These are phyloP conservation scores for Saprolegnia parasitica DNA, from an alignment of 352 stramenopile species.

Conservation along the genomic window DNA sequence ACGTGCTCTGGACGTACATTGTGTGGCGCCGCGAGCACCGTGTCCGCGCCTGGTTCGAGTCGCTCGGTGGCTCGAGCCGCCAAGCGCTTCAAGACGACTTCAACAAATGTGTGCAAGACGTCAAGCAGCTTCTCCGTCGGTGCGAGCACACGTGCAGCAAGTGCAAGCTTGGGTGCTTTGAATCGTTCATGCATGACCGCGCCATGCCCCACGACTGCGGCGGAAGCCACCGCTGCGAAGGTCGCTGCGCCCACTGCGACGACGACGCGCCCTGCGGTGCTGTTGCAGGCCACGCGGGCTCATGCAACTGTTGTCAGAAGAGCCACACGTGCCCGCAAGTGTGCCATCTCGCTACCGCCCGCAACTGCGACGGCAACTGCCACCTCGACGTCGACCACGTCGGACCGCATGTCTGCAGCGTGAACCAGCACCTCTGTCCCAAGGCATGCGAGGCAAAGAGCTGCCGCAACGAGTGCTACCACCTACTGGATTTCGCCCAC, in stretches of 20 bases:
- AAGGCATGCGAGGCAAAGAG: slow-evolving; percentile 41
- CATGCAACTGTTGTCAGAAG: slow-evolving; percentile 56
- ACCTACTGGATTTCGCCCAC: slow-evolving; percentile 49
- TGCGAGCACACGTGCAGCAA: slow-evolving; percentile 52
- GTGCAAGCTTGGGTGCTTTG: slow-evolving; percentile 62
- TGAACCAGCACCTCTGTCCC: slow-evolving; percentile 51
- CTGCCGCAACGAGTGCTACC: slow-evolving; percentile 44
- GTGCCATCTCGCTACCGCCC: slow-evolving; percentile 41
- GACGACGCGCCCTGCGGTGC: slow-evolving; percentile 38
- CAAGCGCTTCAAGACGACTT: slow-evolving; percentile 33
- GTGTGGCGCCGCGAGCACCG: slow-evolving; percentile 9
- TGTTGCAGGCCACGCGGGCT: slow-evolving; percentile 56
- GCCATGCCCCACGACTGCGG: slow-evolving; percentile 44
- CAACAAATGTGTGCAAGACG: slow-evolving; percentile 46
- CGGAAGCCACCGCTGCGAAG: slow-evolving; percentile 42
- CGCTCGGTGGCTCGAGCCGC: neutral
- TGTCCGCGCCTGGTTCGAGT: slow-evolving; percentile 4
- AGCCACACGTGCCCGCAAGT: slow-evolving; percentile 57
- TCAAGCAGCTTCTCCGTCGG: slow-evolving; percentile 51
- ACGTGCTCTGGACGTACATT: slow-evolving; percentile 4
- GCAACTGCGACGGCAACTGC: slow-evolving; percentile 54
- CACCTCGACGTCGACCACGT: slow-evolving; percentile 43
- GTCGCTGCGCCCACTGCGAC: slow-evolving; percentile 52
- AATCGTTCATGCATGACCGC: slow-evolving; percentile 39
- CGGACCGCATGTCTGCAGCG: slow-evolving; percentile 48